Base-by-base conservation (phyloP, 179 eudicot genomes). In the Nepenthes alata region DNA sequence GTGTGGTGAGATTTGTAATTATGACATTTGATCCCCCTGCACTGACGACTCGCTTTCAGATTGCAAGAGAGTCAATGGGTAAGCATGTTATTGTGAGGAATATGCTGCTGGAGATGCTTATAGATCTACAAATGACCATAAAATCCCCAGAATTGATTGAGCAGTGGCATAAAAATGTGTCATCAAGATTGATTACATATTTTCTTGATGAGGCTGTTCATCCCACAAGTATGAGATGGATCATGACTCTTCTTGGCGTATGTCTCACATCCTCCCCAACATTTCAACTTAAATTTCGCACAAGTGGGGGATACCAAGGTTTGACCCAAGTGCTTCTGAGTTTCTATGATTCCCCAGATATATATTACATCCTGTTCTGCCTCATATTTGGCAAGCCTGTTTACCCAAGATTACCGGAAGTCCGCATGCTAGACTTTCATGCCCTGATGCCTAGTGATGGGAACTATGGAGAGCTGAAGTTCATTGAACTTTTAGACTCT, bases 141-240 rank as follows among this genome's bases (percentile, higher is more conserved):
- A 75, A 77, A 48, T 80, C 96, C 34, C 89, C 86, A 68, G 97
- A 91, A 67, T 64, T 84, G 74, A 89, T 95, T 68, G 99, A 95
- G 79, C 97, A 87, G 74, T 95, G 99, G 99, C 99, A 95, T 73
- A 91, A 81, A 75, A 81, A 84, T 58, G 97, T 95, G 36, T 95
- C 99, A 44, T 87, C 96, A 15, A 95, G 86, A 65, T 75, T 95
- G 72, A 69, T 95, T 45, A 91, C 91, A 49, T 91, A 81, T 80
- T 95, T 87, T 66, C 88, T 88, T 65, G 99, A 91, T 60, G 97
- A 95, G 75, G 95, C 99, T 60, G 96, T 95, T 78, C 99, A 95
- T 72, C 96, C 97, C 37, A 79, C 99, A 47, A 95, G 97, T 74
- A 95, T 95, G 97, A 88, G 99, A 62, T 95, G 97, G 99, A 79